phyloP scores from a whole-genome alignment of 352 stramenopile genomes.

The Pythium biforme region DNA sequence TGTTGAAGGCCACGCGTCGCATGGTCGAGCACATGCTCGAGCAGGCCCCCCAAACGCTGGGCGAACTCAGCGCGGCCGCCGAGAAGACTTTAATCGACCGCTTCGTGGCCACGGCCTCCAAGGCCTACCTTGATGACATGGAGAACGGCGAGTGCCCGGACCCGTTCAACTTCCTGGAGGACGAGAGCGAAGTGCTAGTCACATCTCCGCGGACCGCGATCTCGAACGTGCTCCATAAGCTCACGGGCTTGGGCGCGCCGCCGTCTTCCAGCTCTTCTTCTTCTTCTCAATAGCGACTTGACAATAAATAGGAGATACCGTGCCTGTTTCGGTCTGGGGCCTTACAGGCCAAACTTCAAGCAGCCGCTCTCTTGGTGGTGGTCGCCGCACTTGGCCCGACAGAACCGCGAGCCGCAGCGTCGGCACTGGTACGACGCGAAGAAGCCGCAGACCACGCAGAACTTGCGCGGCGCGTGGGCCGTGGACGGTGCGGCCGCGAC shows the following conservation, averaged over 20 bases:
- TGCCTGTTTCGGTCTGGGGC: too few species aligned
- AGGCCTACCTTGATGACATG: constrained; percentile 52
- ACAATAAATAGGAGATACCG: too few species aligned
- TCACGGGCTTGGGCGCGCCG: constrained; percentile 5
- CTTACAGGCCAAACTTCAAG: constrained; percentile 84
- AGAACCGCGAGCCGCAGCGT: constrained; percentile 80
- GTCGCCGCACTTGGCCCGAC: constrained; percentile 78
- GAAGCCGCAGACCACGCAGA: constrained; percentile 86
- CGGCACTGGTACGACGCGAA: constrained; percentile 79
- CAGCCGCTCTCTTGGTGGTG: constrained; percentile 90
- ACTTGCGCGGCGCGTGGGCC: constrained; percentile 56
- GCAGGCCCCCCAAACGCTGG: constrained; percentile 48
- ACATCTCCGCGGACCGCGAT: constrained; percentile 26
- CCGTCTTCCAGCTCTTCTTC: not conserved
- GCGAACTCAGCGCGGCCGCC: constrained; percentile 48
- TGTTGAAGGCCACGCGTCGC: constrained; percentile 69
- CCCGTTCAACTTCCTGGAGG: constrained; percentile 57
- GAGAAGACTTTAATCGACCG: constrained; percentile 70
- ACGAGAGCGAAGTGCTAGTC: constrained; percentile 50
- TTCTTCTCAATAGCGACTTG: not conserved
- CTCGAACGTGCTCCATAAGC: constrained; percentile 10
- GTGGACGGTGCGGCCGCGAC: constrained; percentile 58
- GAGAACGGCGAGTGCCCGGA: constrained; percentile 65
- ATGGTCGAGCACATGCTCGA: constrained; percentile 59
- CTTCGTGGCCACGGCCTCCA: constrained; percentile 57